A percentile compares a stretch with the other conserved stretches of the same genome.
Conservation (phyloP, 495 filamentous ascomycete genomes). For the Tuber borchii region DNA sequence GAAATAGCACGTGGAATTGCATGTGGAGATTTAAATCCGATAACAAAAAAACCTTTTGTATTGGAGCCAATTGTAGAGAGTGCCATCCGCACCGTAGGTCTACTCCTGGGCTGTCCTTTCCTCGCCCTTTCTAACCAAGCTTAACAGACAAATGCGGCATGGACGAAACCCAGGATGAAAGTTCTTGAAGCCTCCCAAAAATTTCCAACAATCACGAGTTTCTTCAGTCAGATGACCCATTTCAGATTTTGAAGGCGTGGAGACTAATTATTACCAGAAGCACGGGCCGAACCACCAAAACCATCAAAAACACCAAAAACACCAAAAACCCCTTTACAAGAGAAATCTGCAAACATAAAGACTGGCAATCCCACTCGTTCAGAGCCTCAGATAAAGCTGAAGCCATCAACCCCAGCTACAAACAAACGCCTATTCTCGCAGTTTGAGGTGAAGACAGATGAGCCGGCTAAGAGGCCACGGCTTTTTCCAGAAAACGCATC, state of each 20-base stretch:
- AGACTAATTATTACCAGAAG: neutral
- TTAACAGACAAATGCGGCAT: constrained; percentile 6
- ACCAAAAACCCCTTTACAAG: constrained; percentile 16
- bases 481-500: constrained; percentile 3
- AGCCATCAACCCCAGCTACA: constrained; percentile 11
- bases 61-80: constrained; percentile 41
- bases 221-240: neutral
- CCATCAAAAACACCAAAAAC: neutral
- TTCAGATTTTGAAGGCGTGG: neutral
- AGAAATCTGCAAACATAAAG: constrained; percentile 15
- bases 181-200: constrained; percentile 13
- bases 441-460: constrained; percentile 15
- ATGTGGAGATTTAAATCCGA: constrained; percentile 78
- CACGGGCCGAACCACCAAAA: constrained; percentile 2
- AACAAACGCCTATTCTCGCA: constrained; percentile 27
- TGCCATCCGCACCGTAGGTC: constrained; percentile 43
- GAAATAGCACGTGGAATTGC: constrained; percentile 69
- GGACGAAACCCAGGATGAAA: constrained; percentile 4
- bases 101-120: neutral
- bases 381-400: constrained; percentile 2
- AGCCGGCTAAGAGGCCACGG: constrained; percentile 25
- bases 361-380: constrained; percentile 19
- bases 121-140: neutral
- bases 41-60: constrained; percentile 67
- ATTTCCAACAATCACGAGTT: neutral